A percentile compares a stretch with the other conserved stretches of the same genome.
These are phyloP conservation scores for Acanthamoeba sp. DNA, from an alignment of 208 protist species.

Conservation along the genomic window DNA sequence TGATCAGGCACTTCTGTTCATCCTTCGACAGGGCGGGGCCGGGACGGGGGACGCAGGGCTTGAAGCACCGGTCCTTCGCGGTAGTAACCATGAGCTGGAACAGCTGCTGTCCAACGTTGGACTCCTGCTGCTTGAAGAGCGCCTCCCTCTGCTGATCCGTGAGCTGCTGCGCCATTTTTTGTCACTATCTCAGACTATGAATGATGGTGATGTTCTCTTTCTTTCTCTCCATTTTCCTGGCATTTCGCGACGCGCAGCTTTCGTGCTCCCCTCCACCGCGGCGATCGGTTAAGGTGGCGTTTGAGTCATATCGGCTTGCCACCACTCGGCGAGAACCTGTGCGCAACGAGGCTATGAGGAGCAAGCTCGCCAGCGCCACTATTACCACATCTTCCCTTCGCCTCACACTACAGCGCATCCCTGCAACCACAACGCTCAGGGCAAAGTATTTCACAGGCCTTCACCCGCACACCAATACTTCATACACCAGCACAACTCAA, in stretches of 20 bases:
- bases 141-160: constrained; percentile 68
- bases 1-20: constrained; percentile 67
- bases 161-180: neutral
- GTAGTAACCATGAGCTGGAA: constrained; percentile 43
- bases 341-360: neutral
- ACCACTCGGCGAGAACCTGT: neutral
- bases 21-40: neutral
- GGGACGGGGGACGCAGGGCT: constrained; percentile 34
- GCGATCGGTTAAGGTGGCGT: too few species aligned
- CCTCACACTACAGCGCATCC: neutral
- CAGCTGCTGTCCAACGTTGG: constrained; percentile 15
- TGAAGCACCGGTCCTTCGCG: constrained; percentile 68
- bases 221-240: neutral
- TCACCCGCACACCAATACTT: neutral
- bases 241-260: neutral
- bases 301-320: too few species aligned
- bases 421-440: too few species aligned
- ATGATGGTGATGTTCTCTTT: neutral
- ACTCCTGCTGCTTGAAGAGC: constrained; percentile 4
- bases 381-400: neutral
- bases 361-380: neutral
- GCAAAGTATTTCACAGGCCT: neutral
- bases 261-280: too few species aligned
- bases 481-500: neutral
- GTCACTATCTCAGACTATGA: neutral